Evolutionary conservation across 805 yeast genomes (phyloP), one percentile per base, ranked within the genome.

Genomic region (Ogataea salicorniae): DNA sequence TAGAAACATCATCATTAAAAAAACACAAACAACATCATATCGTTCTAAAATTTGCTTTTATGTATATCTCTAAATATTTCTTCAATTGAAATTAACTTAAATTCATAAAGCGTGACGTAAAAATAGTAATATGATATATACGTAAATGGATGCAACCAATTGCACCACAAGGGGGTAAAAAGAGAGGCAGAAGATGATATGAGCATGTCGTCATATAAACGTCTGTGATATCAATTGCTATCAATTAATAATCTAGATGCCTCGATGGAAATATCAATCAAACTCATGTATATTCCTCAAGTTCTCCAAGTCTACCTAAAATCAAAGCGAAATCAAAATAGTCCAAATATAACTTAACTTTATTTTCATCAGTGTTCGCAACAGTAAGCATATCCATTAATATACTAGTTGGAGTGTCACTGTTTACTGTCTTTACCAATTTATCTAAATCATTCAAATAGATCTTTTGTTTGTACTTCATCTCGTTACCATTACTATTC

Each of bases 281-380:
- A 15, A 41, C 11, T 23, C 34, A n/a, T 35, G 33, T 31, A 37
- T 29, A 40, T 4, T 42, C 44, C 22, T 61, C 54, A 41, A 73
- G 53, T 43, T 68, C 66, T 5, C 81, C 81, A 17, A 77, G 49
- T 50, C 74, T 72, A 1, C 82, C 83, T 47, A 79, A 50, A 11
- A 75, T 59, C 46, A 69, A 63, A 6, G 75, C 80, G 55, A 78
- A 74, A 53, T 79, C 81, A 37, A 68, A 54, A 47, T 73, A 75
- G 4, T 65, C 66, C 18, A 77, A 52, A 31, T 55, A 58, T 1
- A 60, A 59, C 29, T 69, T 62, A n/a, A 54, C 54, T 0, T 26
- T 26, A 26, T 26, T 9, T 8, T 26, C 31, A 26, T 75, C 75
- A 18, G 64, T 57, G 1, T 74, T 67, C 1, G 73, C 75, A 13